phyloP scores from a whole-genome alignment of 257 asterid species.

The Solanum corneliomulleri region DNA sequence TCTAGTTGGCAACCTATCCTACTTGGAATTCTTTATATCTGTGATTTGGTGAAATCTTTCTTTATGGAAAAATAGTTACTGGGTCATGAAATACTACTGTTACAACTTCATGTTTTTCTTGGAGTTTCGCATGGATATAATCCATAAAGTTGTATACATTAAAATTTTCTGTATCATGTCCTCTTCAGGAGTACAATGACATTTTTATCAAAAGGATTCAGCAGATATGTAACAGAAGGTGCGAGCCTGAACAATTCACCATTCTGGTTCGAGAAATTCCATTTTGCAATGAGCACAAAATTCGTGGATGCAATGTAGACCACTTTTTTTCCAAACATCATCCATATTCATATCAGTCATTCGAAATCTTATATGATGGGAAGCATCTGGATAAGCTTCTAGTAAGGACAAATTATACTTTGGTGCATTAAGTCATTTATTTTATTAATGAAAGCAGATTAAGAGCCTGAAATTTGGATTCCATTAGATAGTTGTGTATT shows the following conservation, averaged over 20 bases:
- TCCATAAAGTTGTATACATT: neutral
- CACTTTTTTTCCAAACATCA: slow-evolving; percentile 73
- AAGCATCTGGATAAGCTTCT: slow-evolving; percentile 49
- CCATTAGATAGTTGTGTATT: neutral
- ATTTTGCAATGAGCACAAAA: slow-evolving; percentile 62
- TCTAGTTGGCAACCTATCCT: neutral
- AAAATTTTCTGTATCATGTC: neutral
- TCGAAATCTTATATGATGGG: slow-evolving; percentile 73
- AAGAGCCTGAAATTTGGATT: neutral
- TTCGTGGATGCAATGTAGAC: slow-evolving; percentile 67
- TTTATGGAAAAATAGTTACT: neutral
- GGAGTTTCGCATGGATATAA: neutral
- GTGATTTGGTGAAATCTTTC: neutral
- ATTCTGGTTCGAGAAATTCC: slow-evolving; percentile 95
- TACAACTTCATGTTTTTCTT: neutral
- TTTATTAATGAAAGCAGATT: neutral
- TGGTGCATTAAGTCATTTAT: neutral
- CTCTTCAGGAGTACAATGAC: slow-evolving; percentile 60
- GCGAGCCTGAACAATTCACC: slow-evolving; percentile 81
- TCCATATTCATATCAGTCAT: slow-evolving; percentile 61
- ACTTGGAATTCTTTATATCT: neutral
- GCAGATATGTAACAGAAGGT: slow-evolving; percentile 54
- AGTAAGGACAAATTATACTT: slow-evolving; percentile 26
- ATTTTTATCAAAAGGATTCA: slow-evolving; percentile 57
- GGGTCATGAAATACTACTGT: neutral